Conservation (phyloP, 257 asterid species). For the Solanum gracilifrons region DNA sequence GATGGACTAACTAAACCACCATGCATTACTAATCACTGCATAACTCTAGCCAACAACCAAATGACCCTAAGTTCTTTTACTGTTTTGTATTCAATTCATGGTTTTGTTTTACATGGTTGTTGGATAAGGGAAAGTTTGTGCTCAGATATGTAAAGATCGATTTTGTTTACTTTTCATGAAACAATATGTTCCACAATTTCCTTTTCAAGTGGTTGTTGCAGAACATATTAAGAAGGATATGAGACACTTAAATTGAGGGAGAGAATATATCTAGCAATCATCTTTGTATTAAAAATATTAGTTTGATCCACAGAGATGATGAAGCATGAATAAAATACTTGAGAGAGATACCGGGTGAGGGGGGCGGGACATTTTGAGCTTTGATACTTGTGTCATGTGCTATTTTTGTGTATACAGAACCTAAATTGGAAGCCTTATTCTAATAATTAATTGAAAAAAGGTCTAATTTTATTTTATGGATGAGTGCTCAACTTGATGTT, state of each 20-base stretch:
- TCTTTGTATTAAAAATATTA: background rate
- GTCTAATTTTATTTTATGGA: background rate
- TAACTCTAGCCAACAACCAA: background rate
- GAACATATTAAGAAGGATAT: background rate
- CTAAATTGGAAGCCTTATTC: background rate
- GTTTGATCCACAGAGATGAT: background rate
- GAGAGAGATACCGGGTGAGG: background rate
- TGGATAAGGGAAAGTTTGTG: background rate
- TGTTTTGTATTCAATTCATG: background rate
- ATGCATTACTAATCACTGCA: background rate
- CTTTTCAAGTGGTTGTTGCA: background rate
- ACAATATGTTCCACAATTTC: background rate
- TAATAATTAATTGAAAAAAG: background rate
- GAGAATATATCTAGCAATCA: background rate
- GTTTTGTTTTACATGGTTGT: background rate
- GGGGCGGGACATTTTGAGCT: background rate
- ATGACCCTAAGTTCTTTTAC: background rate
- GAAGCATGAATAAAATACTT: background rate
- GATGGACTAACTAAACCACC: background rate
- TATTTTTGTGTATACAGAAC: background rate
- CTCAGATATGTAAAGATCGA: background rate
- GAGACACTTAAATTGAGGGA: background rate
- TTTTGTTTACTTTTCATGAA: background rate
- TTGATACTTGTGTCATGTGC: background rate
- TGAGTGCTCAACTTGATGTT: background rate